Base-by-base conservation (phyloP, 2,329 filamentous ascomycete genomes). In the Cladosporium oxysporum region DNA sequence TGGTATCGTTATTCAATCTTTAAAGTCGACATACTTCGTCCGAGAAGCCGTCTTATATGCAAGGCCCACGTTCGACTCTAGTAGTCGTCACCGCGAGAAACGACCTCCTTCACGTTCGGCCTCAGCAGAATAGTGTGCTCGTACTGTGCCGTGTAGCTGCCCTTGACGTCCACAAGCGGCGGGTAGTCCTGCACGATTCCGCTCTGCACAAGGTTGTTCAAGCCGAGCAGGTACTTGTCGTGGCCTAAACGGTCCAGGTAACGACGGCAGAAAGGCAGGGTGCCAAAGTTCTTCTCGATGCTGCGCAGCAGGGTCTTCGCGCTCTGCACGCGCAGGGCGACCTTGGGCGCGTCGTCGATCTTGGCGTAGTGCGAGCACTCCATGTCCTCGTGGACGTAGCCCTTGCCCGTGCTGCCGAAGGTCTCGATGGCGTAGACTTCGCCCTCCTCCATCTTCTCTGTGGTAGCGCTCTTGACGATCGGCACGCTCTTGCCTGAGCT, bases 221-320 rank as follows among this genome's bases (percentile, higher is more conserved):
- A 79, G 1, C 85, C 87, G 0, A 85, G 81, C 59, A 87, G 74
- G 69, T 90, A 90, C 35, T 83, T 81, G 53, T 88, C 81, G 21
- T 84, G 74, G 0, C 87, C 87, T n/a, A 89, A 77, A n/a, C 86
- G 83, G 52, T 89, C 87, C 31, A 90, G 80, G 68, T 89, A 88
- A 8, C 87, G 84, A 23, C 86, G 81, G 65, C 81, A 87, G 72
- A 89, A 89, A 1, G 87, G 84, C 31, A 90, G 71, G 0, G 83
- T 87, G 23, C 86, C 85, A 66, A 90, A 90, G 66, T 88, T 87
- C 70, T 86, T 83, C 59, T 84, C 81, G 71, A 90, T 88, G 0
- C 80, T 84, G 71, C 84, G 85, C 67, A 86, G 80, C 49, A 90
- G 73, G 6, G 82, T 80, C 66, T 84, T 87, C 14, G 87, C 87